phyloP scores from a whole-genome alignment of 2,329 filamentous ascomycete species.

The Podosphaera fusca region DNA sequence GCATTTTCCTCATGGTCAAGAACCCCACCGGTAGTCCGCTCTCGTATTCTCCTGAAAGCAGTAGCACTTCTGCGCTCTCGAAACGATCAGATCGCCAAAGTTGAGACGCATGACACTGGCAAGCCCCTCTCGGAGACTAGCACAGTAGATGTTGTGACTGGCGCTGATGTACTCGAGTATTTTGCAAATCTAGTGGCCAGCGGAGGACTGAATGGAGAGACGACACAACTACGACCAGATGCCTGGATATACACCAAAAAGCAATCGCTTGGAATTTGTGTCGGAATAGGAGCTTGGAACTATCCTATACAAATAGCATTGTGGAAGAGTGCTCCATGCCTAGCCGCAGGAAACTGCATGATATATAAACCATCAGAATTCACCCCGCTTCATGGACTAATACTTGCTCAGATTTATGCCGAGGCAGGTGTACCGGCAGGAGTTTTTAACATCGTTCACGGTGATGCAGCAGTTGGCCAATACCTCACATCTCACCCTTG shows the following conservation, averaged over 20 bases:
- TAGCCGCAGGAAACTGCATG: slow-evolving; percentile 75
- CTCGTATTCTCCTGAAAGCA: slow-evolving; percentile 56
- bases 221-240: slow-evolving; percentile 46
- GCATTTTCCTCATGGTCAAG: slow-evolving; percentile 59
- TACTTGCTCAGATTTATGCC: slow-evolving; percentile 51
- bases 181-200: slow-evolving; percentile 59
- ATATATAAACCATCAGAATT: slow-evolving; percentile 79
- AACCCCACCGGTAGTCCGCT: slow-evolving; percentile 50
- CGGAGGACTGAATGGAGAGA: slow-evolving; percentile 61
- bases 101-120: slow-evolving; percentile 70
- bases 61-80: slow-evolving; percentile 48
- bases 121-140: slow-evolving; percentile 72
- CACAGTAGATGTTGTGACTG: slow-evolving; percentile 60
- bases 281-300: slow-evolving; percentile 77
- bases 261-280: slow-evolving; percentile 62
- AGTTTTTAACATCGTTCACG: slow-evolving; percentile 73
- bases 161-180: slow-evolving; percentile 69
- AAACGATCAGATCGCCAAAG: slow-evolving; percentile 56
- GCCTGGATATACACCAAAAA: slow-evolving; percentile 71
- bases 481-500: slow-evolving; percentile 47
- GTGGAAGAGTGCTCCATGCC: slow-evolving; percentile 71
- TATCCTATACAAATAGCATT: slow-evolving; percentile 79
- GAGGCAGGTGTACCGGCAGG: slow-evolving; percentile 61
- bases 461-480: slow-evolving; percentile 53
- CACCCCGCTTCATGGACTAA: slow-evolving; percentile 60